phyloP scores from a whole-genome alignment of 208 protist genomes.

The Porcisia hertigi region DNA sequence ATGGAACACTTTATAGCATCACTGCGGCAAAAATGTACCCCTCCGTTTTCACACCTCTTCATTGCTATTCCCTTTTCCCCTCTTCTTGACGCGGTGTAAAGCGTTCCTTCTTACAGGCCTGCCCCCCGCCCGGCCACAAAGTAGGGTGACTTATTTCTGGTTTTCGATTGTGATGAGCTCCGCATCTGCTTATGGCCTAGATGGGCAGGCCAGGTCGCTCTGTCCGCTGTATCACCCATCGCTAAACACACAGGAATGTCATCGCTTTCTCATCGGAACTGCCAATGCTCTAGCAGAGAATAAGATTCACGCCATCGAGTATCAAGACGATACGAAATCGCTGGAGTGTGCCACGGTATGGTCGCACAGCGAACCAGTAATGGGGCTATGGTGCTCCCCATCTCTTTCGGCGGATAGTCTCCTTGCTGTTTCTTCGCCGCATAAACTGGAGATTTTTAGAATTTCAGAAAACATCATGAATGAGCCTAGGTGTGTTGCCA shows the following conservation, averaged over 20 bases:
- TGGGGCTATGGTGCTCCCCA: slow-evolving; percentile 68
- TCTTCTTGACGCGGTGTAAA: too few relatives aligned
- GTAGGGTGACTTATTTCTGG: background rate
- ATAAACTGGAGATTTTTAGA: slow-evolving; percentile 36
- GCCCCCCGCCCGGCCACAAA: background rate
- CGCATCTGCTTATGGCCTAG: slow-evolving; percentile 63
- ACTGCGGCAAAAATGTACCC: background rate
- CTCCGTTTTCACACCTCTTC: background rate
- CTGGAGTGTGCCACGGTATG: slow-evolving; percentile 68
- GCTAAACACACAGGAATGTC: slow-evolving; percentile 37
- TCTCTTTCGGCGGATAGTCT: slow-evolving; percentile 47
- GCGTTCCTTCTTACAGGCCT: background rate
- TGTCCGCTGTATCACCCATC: slow-evolving; percentile 60
- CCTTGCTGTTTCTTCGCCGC: slow-evolving; percentile 37
- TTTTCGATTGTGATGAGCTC: slow-evolving; percentile 26
- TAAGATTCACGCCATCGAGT: slow-evolving; percentile 80
- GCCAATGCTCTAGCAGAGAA: slow-evolving; percentile 49
- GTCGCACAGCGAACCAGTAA: slow-evolving; percentile 58
- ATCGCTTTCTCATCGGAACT: slow-evolving; percentile 78
- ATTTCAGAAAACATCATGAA: slow-evolving; percentile 40
- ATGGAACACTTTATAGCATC: background rate
- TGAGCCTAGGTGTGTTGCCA: slow-evolving; percentile 43
- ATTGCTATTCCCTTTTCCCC: background rate
- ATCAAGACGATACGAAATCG: slow-evolving; percentile 59
- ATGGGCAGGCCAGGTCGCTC: slow-evolving; percentile 52